Percentiles rank a stretch among this genome's conserved stretches.
These are phyloP conservation scores for Lentinula aciculospora DNA, from an alignment of 768 basidiomycete genomes.

Conservation along the genomic window DNA sequence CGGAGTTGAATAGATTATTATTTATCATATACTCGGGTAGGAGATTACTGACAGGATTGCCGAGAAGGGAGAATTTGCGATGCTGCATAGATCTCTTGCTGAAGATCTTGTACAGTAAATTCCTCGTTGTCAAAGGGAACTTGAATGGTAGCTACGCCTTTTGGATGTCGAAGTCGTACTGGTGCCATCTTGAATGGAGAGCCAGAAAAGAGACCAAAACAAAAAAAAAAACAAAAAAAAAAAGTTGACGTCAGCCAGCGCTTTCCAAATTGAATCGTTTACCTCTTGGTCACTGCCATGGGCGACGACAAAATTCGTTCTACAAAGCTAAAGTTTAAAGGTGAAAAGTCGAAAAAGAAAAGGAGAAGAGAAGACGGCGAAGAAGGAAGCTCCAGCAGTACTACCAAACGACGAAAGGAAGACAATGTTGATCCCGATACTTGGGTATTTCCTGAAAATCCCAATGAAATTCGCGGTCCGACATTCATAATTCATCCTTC, in stretches of 20 bases:
- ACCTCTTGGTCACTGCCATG: not conserved
- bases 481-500: slow-evolving; percentile 82
- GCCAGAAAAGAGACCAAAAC: not conserved
- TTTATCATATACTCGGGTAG: not conserved
- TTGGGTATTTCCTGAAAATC: slow-evolving; percentile 72
- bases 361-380: slow-evolving; percentile 60
- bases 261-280: not conserved
- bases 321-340: slow-evolving; percentile 83
- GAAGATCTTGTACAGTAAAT: slow-evolving; percentile 69
- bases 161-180: slow-evolving; percentile 78
- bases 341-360: slow-evolving; percentile 82
- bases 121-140: slow-evolving; percentile 47
- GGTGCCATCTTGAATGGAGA: slow-evolving; percentile 48
- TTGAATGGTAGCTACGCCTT: slow-evolving; percentile 75
- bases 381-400: slow-evolving; percentile 18
- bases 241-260: not conserved
- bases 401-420: slow-evolving; percentile 24
- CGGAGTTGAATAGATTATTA: not conserved
- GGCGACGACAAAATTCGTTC: slow-evolving; percentile 45
- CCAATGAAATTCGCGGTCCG: slow-evolving; percentile 79
- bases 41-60: slow-evolving; percentile 63
- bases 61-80: slow-evolving; percentile 70
- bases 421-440: slow-evolving; percentile 67
- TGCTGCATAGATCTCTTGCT: slow-evolving; percentile 58
- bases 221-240: too few relatives aligned